Evolutionary conservation across 176 grass and related monocot genomes (phyloP).

Genomic region (Tillandsia leiboldiana): DNA sequence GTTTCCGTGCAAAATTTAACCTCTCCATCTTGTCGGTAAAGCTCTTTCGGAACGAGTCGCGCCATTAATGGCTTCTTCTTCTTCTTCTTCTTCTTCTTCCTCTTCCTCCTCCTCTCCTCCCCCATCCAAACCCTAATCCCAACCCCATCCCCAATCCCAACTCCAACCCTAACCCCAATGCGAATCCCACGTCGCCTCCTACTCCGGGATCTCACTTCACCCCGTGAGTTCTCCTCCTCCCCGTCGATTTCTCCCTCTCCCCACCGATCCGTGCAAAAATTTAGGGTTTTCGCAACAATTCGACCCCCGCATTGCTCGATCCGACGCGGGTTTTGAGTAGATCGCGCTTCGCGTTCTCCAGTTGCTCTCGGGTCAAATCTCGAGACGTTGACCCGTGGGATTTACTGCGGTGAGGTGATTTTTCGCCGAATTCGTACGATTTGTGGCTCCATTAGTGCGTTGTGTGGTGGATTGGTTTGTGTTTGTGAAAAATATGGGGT

Average conservation of each 20-base stretch:
- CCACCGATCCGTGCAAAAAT: neutral
- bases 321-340: neutral
- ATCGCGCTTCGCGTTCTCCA: too few relatives aligned
- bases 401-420: neutral
- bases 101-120: neutral
- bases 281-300: neutral
- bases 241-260: neutral
- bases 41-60: too few relatives aligned
- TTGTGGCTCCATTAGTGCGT: neutral
- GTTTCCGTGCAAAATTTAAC: too few relatives aligned
- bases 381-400: neutral
- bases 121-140: neutral
- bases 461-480: neutral
- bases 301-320: neutral
- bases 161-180: neutral
- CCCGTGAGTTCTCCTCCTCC: neutral
- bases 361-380: neutral
- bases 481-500: neutral
- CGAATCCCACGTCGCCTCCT: neutral
- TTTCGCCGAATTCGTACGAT: neutral
- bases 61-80: conserved; percentile 2
- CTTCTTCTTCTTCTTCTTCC: neutral
- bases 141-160: neutral
- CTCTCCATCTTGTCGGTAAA: too few relatives aligned
- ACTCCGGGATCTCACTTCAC: neutral